Conservation (phyloP, 371 early-diverging fungal genomes). For the Dinochytrium kinnereticum region DNA sequence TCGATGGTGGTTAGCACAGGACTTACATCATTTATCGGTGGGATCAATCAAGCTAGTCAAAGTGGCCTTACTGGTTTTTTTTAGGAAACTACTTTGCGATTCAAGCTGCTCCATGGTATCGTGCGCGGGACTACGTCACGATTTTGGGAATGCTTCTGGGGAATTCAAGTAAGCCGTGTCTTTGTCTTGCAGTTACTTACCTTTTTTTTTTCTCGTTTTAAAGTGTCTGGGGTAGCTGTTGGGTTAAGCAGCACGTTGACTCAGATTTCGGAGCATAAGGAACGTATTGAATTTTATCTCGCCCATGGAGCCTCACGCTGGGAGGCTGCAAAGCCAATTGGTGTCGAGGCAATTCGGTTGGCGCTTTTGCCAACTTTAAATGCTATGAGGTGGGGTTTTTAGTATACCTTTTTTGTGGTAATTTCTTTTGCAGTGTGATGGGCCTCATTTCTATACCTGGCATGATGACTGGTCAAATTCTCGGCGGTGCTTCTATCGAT, state of each 20-base stretch:
- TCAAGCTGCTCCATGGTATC: conserved; percentile 73
- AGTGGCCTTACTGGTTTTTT: background rate
- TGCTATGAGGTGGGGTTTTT: conserved; percentile 65
- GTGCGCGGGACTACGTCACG: conserved; percentile 83
- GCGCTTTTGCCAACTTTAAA: conserved; percentile 86
- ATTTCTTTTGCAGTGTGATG: conserved; percentile 57
- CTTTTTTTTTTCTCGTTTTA: background rate
- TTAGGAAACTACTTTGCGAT: conserved; percentile 71
- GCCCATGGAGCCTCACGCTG: conserved; percentile 84
- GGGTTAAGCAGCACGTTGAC: conserved; percentile 70
- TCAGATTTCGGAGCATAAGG: conserved; percentile 67
- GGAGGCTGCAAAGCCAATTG: conserved; percentile 80
- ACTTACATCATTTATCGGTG: conserved; percentile 31
- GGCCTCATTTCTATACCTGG: conserved; percentile 91
- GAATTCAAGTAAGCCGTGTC: conserved; percentile 57
- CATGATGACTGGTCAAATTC: conserved; percentile 89
- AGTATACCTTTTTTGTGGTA: background rate
- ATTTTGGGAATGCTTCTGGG: conserved; percentile 87
- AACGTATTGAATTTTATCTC: conserved; percentile 75
- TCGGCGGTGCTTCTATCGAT: conserved; percentile 80
- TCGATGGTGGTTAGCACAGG: conserved; percentile 33
- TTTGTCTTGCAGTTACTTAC: background rate
- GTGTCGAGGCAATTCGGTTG: conserved; percentile 71
- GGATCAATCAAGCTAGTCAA: background rate
- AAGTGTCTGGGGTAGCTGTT: conserved; percentile 80